These are phyloP conservation scores for Fusarium annulatum DNA, from an alignment of 2,329 filamentous ascomycete genomes.

Conservation along the genomic window DNA sequence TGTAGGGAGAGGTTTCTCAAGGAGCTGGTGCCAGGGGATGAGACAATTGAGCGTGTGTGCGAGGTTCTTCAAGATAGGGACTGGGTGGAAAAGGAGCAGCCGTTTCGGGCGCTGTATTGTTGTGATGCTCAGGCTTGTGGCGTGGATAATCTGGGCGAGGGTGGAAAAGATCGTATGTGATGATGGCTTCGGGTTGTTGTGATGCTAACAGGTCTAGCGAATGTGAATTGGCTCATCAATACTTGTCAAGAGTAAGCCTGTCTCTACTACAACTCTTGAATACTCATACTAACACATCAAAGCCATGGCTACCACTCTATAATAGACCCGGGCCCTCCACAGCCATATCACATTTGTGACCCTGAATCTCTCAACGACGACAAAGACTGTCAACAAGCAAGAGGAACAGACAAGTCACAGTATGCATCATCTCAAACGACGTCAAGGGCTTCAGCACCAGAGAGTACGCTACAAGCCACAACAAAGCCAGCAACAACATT, in stretches of 20 bases:
- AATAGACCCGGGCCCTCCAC: slow-evolving; percentile 44
- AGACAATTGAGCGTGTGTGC: slow-evolving; percentile 50
- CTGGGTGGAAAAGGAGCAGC: slow-evolving; percentile 40
- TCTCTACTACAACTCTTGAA: background rate
- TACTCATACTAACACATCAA: slow-evolving; percentile 9
- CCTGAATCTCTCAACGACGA: slow-evolving; percentile 14
- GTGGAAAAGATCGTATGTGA: slow-evolving; percentile 58
- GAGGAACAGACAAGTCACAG: background rate
- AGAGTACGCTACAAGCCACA: background rate
- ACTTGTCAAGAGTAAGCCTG: slow-evolving; percentile 60
- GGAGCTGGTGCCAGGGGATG: slow-evolving; percentile 41
- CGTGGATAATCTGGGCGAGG: slow-evolving; percentile 50
- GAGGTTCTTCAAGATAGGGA: slow-evolving; percentile 45
- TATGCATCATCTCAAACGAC: background rate
- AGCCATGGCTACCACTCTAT: slow-evolving; percentile 45
- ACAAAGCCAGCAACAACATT: background rate
- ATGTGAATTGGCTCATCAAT: slow-evolving; percentile 63
- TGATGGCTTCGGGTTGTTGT: background rate
- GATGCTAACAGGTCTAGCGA: slow-evolving; percentile 53
- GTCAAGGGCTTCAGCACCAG: background rate
- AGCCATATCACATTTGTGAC: slow-evolving; percentile 38
- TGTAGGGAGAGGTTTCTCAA: slow-evolving; percentile 51
- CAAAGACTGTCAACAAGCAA: slow-evolving; percentile 24
- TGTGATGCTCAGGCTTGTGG: slow-evolving; percentile 64
- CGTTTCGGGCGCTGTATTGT: slow-evolving; percentile 62